Percentiles rank a stretch among this genome's conserved stretches.
phyloP scores from a whole-genome alignment of 768 basidiomycete species.

The Kwoniella dendrophila region DNA sequence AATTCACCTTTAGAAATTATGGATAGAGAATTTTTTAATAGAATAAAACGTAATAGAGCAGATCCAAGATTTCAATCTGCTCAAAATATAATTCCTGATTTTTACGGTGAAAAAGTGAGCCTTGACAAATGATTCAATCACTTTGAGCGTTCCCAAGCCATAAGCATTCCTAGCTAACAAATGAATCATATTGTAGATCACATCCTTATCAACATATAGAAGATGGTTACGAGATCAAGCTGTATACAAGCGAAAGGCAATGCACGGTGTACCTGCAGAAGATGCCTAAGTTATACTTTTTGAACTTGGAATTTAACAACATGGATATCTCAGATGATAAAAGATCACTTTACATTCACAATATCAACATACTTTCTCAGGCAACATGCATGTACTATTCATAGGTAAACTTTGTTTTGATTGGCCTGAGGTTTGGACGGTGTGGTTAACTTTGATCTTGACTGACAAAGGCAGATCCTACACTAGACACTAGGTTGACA shows the following conservation, averaged over 20 bases:
- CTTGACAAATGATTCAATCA: background rate
- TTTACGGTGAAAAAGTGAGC: constrained; percentile 54
- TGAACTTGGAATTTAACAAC: background rate
- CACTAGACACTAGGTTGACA: too few species aligned
- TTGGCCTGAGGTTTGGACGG: too few species aligned
- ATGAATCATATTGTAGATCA: constrained; percentile 38
- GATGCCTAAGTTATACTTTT: background rate
- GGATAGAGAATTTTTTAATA: constrained; percentile 50
- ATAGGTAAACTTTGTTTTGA: background rate
- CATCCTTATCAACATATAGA: constrained; percentile 51
- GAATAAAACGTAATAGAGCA: constrained; percentile 52
- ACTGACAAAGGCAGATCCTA: too few species aligned
- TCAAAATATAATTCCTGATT: constrained; percentile 55
- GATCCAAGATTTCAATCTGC: constrained; percentile 55
- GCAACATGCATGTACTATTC: background rate
- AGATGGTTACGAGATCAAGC: constrained; percentile 57
- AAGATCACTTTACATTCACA: too few species aligned
- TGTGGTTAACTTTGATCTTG: too few species aligned
- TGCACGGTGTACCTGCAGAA: constrained; percentile 56
- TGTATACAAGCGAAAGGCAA: constrained; percentile 55
- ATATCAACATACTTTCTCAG: too few species aligned
- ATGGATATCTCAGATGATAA: too few species aligned
- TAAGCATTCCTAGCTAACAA: constrained; percentile 6
- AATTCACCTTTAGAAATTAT: constrained; percentile 45
- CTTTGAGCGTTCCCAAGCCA: too few species aligned